phyloP scores from a whole-genome alignment of 164 flowering plant genomes.

The Stephania cephalantha region DNA sequence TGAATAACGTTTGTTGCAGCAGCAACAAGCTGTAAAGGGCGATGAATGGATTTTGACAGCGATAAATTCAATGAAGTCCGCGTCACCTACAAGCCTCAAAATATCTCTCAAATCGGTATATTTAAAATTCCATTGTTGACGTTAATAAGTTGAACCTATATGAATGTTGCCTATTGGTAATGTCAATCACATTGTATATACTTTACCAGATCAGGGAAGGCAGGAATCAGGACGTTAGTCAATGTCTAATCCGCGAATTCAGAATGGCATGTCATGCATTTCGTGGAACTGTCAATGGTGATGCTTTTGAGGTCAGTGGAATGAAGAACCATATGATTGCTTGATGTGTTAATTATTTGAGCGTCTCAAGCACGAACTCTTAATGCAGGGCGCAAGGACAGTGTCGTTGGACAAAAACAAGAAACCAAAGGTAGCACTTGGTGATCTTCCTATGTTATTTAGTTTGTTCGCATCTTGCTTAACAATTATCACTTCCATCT shows the following conservation, averaged over 20 bases:
- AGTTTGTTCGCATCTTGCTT: neutral
- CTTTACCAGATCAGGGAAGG: neutral
- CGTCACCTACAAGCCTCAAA: constrained; percentile 2
- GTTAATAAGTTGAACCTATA: too few species aligned
- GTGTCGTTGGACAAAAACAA: too few species aligned
- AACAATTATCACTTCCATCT: too few species aligned
- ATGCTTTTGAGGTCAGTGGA: neutral
- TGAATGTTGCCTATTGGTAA: too few species aligned
- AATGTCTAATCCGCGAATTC: neutral
- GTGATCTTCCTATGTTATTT: neutral
- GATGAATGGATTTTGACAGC: neutral
- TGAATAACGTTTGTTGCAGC: neutral
- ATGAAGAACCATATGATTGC: neutral
- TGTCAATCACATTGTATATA: too few species aligned
- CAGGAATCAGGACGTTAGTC: neutral
- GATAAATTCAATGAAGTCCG: neutral
- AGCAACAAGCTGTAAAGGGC: neutral
- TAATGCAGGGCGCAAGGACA: neutral
- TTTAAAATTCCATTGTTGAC: too few species aligned
- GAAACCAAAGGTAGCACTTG: neutral
- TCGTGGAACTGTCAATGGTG: neutral
- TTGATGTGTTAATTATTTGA: neutral
- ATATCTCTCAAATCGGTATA: constrained; percentile 2
- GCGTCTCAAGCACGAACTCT: neutral
- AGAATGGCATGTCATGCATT: neutral